Evolutionary conservation across 2,329 filamentous ascomycete species (phyloP).

Genomic region (Penicillium sp.): DNA sequence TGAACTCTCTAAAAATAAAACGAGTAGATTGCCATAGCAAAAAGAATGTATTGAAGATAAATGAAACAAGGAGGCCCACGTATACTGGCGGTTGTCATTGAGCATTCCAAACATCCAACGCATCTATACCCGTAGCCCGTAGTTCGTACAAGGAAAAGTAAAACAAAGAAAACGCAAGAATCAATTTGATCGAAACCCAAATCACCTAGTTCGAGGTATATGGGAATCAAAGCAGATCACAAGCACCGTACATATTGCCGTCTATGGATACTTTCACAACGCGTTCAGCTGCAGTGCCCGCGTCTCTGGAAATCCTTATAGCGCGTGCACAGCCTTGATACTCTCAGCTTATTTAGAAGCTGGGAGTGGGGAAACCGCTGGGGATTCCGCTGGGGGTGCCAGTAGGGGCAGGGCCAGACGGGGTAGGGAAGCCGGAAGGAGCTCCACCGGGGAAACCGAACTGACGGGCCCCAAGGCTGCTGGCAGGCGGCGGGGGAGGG

Average conservation of each 20-base stretch:
- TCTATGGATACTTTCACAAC: slow-evolving; percentile 5
- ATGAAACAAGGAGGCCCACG: slow-evolving; percentile 8
- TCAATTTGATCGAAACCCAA: background rate
- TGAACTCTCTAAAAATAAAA: background rate
- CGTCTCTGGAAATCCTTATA: background rate
- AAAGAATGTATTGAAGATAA: slow-evolving; percentile 6
- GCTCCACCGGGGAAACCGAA: background rate
- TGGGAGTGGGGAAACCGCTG: background rate
- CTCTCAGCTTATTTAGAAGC: slow-evolving; percentile 6
- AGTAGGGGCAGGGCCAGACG: slow-evolving; percentile 1
- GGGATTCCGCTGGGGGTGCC: slow-evolving; percentile 2
- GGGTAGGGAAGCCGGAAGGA: background rate
- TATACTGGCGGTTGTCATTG: slow-evolving; percentile 3
- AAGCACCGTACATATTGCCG: slow-evolving; percentile 3
- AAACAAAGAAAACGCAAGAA: background rate
- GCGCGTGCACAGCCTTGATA: background rate
- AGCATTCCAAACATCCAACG: slow-evolving; percentile 11
- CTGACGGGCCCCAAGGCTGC: too few species aligned
- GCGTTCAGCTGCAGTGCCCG: background rate
- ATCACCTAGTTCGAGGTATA: background rate
- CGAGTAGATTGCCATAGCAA: slow-evolving; percentile 6
- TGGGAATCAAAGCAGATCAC: background rate
- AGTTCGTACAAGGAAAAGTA: slow-evolving; percentile 5
- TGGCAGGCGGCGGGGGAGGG: background rate
- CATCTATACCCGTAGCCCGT: slow-evolving; percentile 11